Base-by-base conservation (phyloP, 1,284 basidiomycete genomes). In the Cystobasidium slooffiae region DNA sequence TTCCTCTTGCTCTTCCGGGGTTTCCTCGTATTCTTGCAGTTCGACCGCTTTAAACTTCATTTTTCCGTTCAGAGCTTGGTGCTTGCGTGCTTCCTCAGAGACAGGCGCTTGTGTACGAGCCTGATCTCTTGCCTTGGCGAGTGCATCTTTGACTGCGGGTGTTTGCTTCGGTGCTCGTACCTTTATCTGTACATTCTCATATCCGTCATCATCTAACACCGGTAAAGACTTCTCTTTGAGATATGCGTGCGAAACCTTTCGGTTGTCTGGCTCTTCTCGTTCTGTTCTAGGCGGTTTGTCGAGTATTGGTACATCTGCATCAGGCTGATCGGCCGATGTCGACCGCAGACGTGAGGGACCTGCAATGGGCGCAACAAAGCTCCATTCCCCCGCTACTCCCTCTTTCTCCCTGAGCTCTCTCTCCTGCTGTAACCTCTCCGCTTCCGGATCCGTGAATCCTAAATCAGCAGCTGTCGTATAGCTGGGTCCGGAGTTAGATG, bases 391-490 rank as follows among this genome's bases (percentile, higher is more conserved):
- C 0, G 88, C 90, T 8, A 88, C 83, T 0, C 92, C 94, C 79
- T 91, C 87, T 12, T 85, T 86, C 77, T 85, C 84, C 72, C 88
- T 84, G 75, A 86, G 81, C 80, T 88, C 86, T 22, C 52, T 56
- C 51, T 87, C 84, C 83, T 90, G 88, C 22, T 75, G 75, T 76
- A 75, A 77, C 56, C 77, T 66, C 16, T 76, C 88, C 16, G 84
- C 87, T 75, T 93, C 91, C 0, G 89, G 88, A 78, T 94, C 91
- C 6, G 82, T 85, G 78, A 88, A 90, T 0, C 94, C 94, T 0
- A 96, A 85, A 1, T 90, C 91, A 61, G 87, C 88, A 0, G 95
- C 90, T 0, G 92, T 93, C 18, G 91, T 88, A 82, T 99, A 99
- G 81, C 88, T 88, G 80, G 93, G 89, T 0, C 88, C 85, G 1